phyloP scores from a whole-genome alignment of 371 early-diverging fungal genomes.

The Dichotomocladium elegans region DNA sequence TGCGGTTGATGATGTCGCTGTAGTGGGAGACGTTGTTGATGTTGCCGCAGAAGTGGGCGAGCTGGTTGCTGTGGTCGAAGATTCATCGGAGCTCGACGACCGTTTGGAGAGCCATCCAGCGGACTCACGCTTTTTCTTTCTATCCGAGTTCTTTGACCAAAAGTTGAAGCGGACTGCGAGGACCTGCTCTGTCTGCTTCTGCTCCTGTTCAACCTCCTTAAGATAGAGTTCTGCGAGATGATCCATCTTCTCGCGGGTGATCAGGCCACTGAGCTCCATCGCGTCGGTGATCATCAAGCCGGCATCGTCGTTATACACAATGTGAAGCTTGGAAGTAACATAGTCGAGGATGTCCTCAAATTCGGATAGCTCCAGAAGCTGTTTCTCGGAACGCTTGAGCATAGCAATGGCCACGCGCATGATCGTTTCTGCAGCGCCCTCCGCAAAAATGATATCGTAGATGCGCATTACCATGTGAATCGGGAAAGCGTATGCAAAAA shows the following conservation, averaged over 20 bases:
- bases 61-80: slow-evolving; percentile 8
- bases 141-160: slow-evolving; percentile 31
- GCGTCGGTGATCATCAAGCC: slow-evolving; percentile 73
- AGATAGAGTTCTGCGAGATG: slow-evolving; percentile 68
- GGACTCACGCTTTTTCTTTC: slow-evolving; percentile 37
- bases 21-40: slow-evolving; percentile 1
- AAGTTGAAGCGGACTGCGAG: slow-evolving; percentile 49
- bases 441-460: slow-evolving; percentile 76
- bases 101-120: slow-evolving; percentile 23
- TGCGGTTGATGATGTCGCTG: not conserved
- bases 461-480: slow-evolving; percentile 71
- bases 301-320: slow-evolving; percentile 60
- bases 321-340: slow-evolving; percentile 75
- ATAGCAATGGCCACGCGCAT: slow-evolving; percentile 83
- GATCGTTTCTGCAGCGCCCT: slow-evolving; percentile 77
- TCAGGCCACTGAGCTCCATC: slow-evolving; percentile 57
- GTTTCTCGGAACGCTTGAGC: slow-evolving; percentile 68
- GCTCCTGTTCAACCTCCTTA: slow-evolving; percentile 56
- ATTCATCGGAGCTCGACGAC: slow-evolving; percentile 15
- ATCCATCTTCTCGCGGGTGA: slow-evolving; percentile 69
- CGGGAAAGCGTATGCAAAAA: slow-evolving; percentile 81
- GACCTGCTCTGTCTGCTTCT: slow-evolving; percentile 61
- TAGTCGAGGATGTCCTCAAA: slow-evolving; percentile 79
- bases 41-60: not conserved
- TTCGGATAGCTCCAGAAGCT: slow-evolving; percentile 64